These are phyloP conservation scores for Juglanconis juglandina DNA, from an alignment of 2,329 filamentous ascomycete genomes.

Conservation along the genomic window DNA sequence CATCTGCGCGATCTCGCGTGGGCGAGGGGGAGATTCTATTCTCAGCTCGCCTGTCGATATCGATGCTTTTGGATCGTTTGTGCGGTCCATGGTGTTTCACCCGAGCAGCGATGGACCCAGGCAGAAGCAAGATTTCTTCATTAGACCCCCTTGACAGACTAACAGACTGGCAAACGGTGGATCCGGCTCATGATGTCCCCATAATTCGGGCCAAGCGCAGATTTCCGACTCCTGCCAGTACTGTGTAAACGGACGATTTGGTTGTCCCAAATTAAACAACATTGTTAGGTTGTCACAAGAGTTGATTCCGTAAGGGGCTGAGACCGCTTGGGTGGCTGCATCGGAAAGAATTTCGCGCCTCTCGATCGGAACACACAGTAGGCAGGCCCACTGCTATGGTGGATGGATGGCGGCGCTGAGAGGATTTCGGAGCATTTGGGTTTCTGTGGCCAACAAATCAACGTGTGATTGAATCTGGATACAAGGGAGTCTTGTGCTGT, in stretches of 20 bases:
- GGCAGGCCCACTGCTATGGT: neutral
- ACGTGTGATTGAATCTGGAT: too few relatives aligned
- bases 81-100: neutral
- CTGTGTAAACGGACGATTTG: too few relatives aligned
- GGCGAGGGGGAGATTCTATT: neutral
- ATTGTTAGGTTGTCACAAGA: too few relatives aligned
- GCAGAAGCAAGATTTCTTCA: neutral
- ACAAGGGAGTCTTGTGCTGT: neutral
- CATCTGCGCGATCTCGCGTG: neutral
- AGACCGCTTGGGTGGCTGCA: too few relatives aligned
- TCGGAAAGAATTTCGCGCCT: too few relatives aligned
- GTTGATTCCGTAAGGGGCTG: too few relatives aligned
- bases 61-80: neutral
- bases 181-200: neutral
- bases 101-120: neutral
- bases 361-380: neutral
- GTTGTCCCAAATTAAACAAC: too few relatives aligned
- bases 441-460: neutral
- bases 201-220: too few relatives aligned
- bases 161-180: too few relatives aligned
- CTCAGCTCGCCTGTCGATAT: neutral
- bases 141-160: neutral
- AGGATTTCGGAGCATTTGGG: too few relatives aligned
- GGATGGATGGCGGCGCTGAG: too few relatives aligned
- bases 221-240: too few relatives aligned